Percentiles rank a stretch among this genome's conserved stretches.
Conservation (phyloP, 805 yeast genomes). For the Candida endomychidarum region DNA sequence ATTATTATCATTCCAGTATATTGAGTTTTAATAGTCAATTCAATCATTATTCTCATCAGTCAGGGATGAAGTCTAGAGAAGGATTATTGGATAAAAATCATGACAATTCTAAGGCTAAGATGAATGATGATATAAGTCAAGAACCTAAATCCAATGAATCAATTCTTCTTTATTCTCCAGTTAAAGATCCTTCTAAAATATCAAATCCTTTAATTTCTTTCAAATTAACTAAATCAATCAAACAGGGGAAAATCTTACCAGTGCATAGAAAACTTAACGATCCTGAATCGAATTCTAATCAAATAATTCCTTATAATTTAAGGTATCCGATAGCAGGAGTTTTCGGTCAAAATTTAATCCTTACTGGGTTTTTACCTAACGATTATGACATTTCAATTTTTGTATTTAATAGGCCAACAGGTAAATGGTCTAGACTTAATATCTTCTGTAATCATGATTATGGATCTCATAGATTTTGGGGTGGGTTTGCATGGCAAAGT, state of each 20-base stretch:
- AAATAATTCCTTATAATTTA: constrained; percentile 47
- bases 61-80: neutral
- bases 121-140: constrained; percentile 2
- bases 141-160: constrained; percentile 14
- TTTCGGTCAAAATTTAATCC: constrained; percentile 65
- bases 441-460: constrained; percentile 51
- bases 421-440: constrained; percentile 65
- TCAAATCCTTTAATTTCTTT: constrained; percentile 36
- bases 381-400: constrained; percentile 48
- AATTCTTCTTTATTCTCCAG: constrained; percentile 36
- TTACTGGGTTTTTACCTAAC: constrained; percentile 57
- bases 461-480: constrained; percentile 62
- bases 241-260: constrained; percentile 30
- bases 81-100: constrained; percentile 1
- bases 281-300: constrained; percentile 1
- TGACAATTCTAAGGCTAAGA: constrained; percentile 2
- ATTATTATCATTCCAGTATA: constrained; percentile 35
- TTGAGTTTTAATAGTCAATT: constrained; percentile 31
- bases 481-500: constrained; percentile 71
- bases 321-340: constrained; percentile 58
- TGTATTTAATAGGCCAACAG: constrained; percentile 52
- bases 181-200: constrained; percentile 14
- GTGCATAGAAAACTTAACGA: constrained; percentile 25
- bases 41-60: constrained; percentile 16
- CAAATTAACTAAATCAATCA: constrained; percentile 33